Evolutionary conservation across 352 stramenopile genomes (phyloP).

Genomic region (Phytophthora kernoviae): DNA sequence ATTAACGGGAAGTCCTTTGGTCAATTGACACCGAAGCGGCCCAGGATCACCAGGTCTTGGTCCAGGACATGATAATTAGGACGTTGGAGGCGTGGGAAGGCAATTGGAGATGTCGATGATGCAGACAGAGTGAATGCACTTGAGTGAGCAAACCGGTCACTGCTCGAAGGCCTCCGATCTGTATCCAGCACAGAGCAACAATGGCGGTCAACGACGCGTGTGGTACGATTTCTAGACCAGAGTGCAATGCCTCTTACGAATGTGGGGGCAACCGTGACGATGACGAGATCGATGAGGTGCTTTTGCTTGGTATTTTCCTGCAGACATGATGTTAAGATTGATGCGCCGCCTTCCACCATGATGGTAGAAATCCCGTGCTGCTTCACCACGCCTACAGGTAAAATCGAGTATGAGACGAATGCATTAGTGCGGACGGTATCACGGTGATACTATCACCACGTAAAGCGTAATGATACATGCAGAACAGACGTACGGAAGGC

Average conservation of each 20-base stretch:
- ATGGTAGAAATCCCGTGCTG: conserved; percentile 56
- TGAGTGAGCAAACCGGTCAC: conserved; percentile 34
- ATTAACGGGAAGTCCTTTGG: neutral
- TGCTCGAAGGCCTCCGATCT: conserved; percentile 70
- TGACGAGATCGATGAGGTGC: conserved; percentile 65
- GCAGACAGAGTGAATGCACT: conserved; percentile 1
- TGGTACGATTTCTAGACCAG: neutral
- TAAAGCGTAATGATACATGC: too few relatives aligned
- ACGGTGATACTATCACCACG: too few relatives aligned
- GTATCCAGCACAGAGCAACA: conserved; percentile 1
- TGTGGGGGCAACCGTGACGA: conserved; percentile 82
- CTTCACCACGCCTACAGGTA: conserved; percentile 37
- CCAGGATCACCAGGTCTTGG: conserved; percentile 56
- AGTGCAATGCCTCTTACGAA: conserved; percentile 56
- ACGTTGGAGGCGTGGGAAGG: conserved; percentile 40
- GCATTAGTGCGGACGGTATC: too few relatives aligned
- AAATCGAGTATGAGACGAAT: neutral
- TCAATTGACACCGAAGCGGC: conserved; percentile 20
- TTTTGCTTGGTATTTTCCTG: conserved; percentile 26
- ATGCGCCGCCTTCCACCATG: conserved; percentile 85
- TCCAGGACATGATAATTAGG: conserved; percentile 42
- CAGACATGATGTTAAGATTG: conserved; percentile 79
- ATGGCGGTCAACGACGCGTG: neutral
- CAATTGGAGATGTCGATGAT: neutral
- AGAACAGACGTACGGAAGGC: conserved; percentile 53